phyloP scores from a whole-genome alignment of 257 asterid genomes.

The Craterostigma plantagineum region DNA sequence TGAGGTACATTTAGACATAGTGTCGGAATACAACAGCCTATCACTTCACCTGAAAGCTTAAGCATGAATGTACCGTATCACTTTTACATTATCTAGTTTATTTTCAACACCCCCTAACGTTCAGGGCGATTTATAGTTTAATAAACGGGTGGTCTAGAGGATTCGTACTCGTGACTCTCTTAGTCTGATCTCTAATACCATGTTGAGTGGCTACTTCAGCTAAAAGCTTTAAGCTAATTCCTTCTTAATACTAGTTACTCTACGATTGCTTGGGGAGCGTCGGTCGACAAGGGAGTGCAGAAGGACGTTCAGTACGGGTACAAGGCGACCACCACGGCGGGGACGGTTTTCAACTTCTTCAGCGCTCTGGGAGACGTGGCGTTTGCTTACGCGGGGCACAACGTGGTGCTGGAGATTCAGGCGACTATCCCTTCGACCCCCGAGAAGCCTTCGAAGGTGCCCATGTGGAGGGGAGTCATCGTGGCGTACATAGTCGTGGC shows the following conservation, averaged over 20 bases:
- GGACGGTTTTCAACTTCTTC: constrained; percentile 16
- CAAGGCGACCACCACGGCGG: constrained; percentile 6
- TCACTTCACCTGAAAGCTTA: too few relatives aligned
- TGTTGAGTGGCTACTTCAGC: too few relatives aligned
- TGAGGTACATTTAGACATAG: too few relatives aligned
- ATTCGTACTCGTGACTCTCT: too few relatives aligned
- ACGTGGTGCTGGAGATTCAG: constrained; percentile 27
- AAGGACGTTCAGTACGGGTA: constrained; percentile 7
- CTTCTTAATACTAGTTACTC: constrained; percentile 21
- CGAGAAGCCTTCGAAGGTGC: constrained; percentile 16
- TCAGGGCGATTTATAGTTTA: too few relatives aligned
- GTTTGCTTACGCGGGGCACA: constrained; percentile 26
- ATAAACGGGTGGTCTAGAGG: too few relatives aligned
- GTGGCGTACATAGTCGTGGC: constrained; percentile 26
- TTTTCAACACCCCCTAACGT: too few relatives aligned
- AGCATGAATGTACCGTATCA: too few relatives aligned
- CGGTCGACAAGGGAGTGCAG: constrained; percentile 10
- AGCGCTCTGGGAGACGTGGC: constrained; percentile 20
- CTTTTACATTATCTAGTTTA: too few relatives aligned
- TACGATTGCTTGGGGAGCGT: constrained; percentile 18
- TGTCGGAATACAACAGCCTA: too few relatives aligned
- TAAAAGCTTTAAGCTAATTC: neutral
- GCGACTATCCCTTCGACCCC: constrained; percentile 38
- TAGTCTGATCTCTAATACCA: too few relatives aligned
- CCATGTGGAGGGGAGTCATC: constrained; percentile 26